A percentile compares a stretch with the other conserved stretches of the same genome.
Conservation (phyloP, 768 basidiomycete genomes). For the Naematelia encephala region DNA sequence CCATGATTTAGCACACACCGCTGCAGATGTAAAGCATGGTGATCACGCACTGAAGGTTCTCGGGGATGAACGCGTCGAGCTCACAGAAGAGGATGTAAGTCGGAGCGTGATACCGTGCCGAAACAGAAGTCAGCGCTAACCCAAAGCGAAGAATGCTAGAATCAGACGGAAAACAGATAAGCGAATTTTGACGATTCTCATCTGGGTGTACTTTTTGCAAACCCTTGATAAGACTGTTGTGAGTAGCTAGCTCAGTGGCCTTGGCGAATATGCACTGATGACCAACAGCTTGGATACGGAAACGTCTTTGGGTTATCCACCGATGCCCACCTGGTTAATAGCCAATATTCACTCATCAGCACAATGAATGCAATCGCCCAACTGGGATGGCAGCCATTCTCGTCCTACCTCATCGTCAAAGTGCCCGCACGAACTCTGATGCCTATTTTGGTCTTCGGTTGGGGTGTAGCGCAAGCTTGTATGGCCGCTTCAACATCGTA, state of each 20-base stretch:
- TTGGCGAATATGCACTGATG: slow-evolving; percentile 8
- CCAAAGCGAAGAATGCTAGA: slow-evolving; percentile 21
- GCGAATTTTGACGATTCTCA: slow-evolving; percentile 38
- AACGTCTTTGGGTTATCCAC: slow-evolving; percentile 43
- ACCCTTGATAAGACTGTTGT: slow-evolving; percentile 41
- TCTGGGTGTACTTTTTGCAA: slow-evolving; percentile 47
- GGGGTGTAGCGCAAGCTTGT: slow-evolving; percentile 36
- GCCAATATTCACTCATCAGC: slow-evolving; percentile 38
- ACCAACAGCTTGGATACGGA: slow-evolving; percentile 31
- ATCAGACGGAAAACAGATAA: slow-evolving; percentile 44
- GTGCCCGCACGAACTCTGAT: slow-evolving; percentile 40
- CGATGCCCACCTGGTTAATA: slow-evolving; percentile 29
- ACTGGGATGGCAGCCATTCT: slow-evolving; percentile 48
- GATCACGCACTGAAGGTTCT: slow-evolving; percentile 28
- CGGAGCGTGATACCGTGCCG: neutral
- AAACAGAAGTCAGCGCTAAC: neutral
- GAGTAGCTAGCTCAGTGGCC: slow-evolving; percentile 17
- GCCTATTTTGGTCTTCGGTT: slow-evolving; percentile 43
- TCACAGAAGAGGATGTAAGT: slow-evolving; percentile 47
- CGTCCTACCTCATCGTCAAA: slow-evolving; percentile 44
- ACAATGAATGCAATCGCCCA: slow-evolving; percentile 44
- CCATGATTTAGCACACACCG: slow-evolving; percentile 13
- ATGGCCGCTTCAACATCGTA: slow-evolving; percentile 29
- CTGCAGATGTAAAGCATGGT: slow-evolving; percentile 29
- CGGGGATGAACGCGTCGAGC: slow-evolving; percentile 36